These are phyloP conservation scores for Ramicandelaber brevisporus DNA, from an alignment of 192 early-diverging fungal genomes.

Conservation along the genomic window DNA sequence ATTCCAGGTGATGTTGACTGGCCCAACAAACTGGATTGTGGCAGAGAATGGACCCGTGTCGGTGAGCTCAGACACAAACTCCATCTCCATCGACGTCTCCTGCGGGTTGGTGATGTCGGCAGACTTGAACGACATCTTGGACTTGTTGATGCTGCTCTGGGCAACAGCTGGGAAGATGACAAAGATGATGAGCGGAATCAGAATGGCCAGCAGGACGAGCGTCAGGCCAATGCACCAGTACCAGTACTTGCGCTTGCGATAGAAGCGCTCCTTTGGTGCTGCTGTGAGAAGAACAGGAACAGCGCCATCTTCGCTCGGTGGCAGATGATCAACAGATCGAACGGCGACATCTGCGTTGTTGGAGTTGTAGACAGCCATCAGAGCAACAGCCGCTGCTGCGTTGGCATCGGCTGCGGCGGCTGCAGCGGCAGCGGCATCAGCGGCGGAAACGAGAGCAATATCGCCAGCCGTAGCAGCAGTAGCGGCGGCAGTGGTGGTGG, in stretches of 20 bases:
- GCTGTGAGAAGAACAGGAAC: too few species aligned
- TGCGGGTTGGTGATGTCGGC: constrained; percentile 13
- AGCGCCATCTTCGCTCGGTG: too few species aligned
- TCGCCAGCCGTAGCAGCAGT: too few species aligned
- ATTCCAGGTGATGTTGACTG: constrained; percentile 14
- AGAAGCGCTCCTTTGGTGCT: constrained; percentile 9
- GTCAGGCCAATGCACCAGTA: constrained; percentile 20
- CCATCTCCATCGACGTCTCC: constrained; percentile 11
- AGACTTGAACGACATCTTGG: constrained; percentile 8
- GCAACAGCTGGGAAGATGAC: constrained; percentile 24
- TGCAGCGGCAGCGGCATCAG: too few species aligned
- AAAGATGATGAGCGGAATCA: constrained; percentile 19
- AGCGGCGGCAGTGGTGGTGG: too few species aligned
- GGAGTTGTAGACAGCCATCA: too few species aligned
- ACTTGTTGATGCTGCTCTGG: constrained; percentile 16
- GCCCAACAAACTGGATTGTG: constrained; percentile 16
- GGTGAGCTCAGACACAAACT: constrained; percentile 10
- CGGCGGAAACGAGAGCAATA: too few species aligned
- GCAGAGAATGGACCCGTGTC: constrained; percentile 24
- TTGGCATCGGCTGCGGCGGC: too few species aligned
- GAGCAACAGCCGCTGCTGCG: too few species aligned
- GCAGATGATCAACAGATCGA: too few species aligned
- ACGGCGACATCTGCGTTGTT: too few species aligned
- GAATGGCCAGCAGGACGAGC: constrained; percentile 16
- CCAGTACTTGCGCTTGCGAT: constrained; percentile 23